A percentile compares a stretch with the other conserved stretches of the same genome.
Conservation (phyloP, 2,329 filamentous ascomycete species). For the Claviceps sp. region DNA sequence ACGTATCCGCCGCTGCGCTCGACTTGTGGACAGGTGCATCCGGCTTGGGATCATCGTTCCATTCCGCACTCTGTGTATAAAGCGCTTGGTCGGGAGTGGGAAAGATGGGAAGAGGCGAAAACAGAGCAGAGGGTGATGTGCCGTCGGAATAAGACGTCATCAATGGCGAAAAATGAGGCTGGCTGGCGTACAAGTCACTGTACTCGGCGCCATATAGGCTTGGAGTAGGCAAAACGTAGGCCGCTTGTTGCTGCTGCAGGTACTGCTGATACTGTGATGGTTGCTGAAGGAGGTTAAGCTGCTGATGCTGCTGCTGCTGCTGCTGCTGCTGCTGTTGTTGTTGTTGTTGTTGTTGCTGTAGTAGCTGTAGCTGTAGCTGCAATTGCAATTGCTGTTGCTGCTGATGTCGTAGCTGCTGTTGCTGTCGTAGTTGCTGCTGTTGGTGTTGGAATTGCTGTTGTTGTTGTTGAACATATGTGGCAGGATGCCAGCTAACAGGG, state of each 20-base stretch:
- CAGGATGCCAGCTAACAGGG: constrained; percentile 59
- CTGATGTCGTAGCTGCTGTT: background rate
- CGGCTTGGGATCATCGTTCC: constrained; percentile 20
- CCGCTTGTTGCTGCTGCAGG: constrained; percentile 19
- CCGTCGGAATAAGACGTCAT: constrained; percentile 43
- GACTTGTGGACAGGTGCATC: constrained; percentile 14
- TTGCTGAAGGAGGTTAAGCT: background rate
- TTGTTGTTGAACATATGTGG: constrained; percentile 31
- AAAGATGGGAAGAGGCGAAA: constrained; percentile 39
- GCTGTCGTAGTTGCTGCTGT: background rate
- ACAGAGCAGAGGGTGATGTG: constrained; percentile 40
- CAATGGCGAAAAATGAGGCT: constrained; percentile 35
- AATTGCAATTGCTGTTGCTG: constrained; percentile 23
- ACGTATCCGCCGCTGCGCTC: constrained; percentile 9
- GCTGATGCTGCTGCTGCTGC: background rate
- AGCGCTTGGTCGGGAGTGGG: constrained; percentile 23
- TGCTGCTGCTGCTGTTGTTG: background rate
- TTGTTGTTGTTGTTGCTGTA: constrained; percentile 11
- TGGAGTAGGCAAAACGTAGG: constrained; percentile 26
- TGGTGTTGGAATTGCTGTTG: constrained; percentile 6
- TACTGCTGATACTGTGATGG: constrained; percentile 24
- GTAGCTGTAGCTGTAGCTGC: background rate
- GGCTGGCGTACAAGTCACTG: constrained; percentile 26
- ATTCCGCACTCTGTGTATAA: constrained; percentile 27
- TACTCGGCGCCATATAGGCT: constrained; percentile 23